Base-by-base conservation (phyloP, 2,329 filamentous ascomycete species). In the Colletotrichum liaoningense region DNA sequence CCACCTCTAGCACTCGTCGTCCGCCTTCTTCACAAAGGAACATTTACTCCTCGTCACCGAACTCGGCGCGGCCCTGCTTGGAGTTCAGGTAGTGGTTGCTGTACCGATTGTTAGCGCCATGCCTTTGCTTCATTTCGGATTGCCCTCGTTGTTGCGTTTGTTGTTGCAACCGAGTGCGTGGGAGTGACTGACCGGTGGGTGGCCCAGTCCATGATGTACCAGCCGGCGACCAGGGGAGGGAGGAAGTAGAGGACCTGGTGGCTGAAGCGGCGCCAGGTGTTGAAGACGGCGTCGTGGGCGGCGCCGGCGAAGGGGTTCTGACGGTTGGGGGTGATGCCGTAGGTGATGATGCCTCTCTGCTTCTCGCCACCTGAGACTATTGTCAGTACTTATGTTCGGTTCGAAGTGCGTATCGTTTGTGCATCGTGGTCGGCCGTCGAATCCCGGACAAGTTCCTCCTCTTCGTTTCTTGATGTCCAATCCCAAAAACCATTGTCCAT, bases 131-230 rank as follows among this genome's bases (percentile, higher is more conserved):
- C 12, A 8, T 5, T 1, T 38, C 26, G 9, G 19, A 28, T 35
- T 35, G 19, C 26, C 6, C 30, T 22, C 4, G 42, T 9, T 22
- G 42, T 22, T 49, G 42, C 2, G 8, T 19, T 3, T 22, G 42
- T 9, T 22, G 19, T 1, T 22, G 7, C 19, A 22, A 49, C 19
- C 8, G 19, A 22, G 16, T 54, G 28, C 30, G 42, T 26, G 33
- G 42, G 63, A n/a, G 4, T 33, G 26, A 86, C 92, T 79, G 90
- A 98, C 97, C 92, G 91, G 86, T 98, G 92, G 80, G 91, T 93
- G 77, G 97, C 96, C 97, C 97, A 99, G 82, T 93, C 86, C 93
- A 98, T 94, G 77, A 91, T 82, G 82, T 92, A 91, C 88, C 98
- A 99, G 77, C 90, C 95, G 78, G 88, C 84, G 76, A 97, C 79